phyloP scores from a whole-genome alignment of 2,329 filamentous ascomycete genomes.

The Ceratocystis albifundus region DNA sequence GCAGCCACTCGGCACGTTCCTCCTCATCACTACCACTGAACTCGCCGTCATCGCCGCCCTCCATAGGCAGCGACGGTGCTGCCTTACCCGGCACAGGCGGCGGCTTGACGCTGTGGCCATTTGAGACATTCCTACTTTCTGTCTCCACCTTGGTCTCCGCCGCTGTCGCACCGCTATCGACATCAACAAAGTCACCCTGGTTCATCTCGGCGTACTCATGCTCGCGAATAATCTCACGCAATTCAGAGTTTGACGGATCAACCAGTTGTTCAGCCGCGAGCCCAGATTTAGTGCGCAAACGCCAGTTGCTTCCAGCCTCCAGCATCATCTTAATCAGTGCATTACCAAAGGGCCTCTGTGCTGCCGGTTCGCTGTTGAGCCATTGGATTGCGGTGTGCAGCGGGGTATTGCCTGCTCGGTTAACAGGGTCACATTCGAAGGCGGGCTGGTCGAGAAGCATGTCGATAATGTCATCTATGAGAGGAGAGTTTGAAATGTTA shows the following conservation, averaged over 20 bases:
- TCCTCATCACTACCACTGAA: constrained; percentile 55
- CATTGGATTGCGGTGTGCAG: constrained; percentile 69
- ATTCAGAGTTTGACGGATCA: constrained; percentile 54
- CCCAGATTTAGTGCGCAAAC: constrained; percentile 57
- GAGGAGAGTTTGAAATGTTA: background rate
- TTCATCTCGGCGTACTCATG: constrained; percentile 56
- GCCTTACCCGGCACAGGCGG: constrained; percentile 23
- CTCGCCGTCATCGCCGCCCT: constrained; percentile 45
- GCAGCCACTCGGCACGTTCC: constrained; percentile 51
- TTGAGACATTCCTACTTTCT: background rate
- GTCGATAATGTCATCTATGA: constrained; percentile 65
- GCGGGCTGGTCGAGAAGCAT: constrained; percentile 69
- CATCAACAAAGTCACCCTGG: constrained; percentile 44
- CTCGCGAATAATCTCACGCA: constrained; percentile 54
- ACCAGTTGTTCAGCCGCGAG: constrained; percentile 61
- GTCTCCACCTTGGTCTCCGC: background rate
- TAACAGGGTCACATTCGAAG: constrained; percentile 72
- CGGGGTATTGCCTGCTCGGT: constrained; percentile 60
- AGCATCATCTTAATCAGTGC: constrained; percentile 68
- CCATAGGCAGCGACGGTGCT: constrained; percentile 25
- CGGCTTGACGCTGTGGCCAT: background rate
- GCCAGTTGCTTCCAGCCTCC: constrained; percentile 56
- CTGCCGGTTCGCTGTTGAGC: constrained; percentile 55
- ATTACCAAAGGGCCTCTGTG: constrained; percentile 52
- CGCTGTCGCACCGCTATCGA: constrained; percentile 26